These are phyloP conservation scores for Auricularia auricula-judae DNA, from an alignment of 768 basidiomycete genomes.

Conservation along the genomic window DNA sequence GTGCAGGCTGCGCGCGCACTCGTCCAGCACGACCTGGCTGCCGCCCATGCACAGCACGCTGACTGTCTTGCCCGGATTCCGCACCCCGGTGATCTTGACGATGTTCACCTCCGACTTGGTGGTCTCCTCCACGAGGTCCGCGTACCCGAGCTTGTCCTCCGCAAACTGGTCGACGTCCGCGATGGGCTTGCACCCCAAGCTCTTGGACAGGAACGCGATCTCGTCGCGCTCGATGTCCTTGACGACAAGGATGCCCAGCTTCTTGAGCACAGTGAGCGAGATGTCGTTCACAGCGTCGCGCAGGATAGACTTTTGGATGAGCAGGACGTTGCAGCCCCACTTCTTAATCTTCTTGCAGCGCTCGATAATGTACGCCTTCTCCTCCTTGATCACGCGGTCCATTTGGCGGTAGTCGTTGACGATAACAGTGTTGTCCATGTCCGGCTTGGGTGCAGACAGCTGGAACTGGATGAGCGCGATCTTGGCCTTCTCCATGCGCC, in stretches of 20 bases:
- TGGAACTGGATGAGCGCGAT: constrained; percentile 99
- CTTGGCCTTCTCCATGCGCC: constrained; percentile 95
- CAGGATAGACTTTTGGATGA: constrained; percentile 98
- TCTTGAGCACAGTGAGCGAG: constrained; percentile 93
- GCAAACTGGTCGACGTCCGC: constrained; percentile 97
- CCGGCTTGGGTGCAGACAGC: constrained; percentile 93
- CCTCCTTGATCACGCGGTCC: constrained; percentile 99
- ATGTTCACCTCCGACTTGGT: constrained; percentile 77
- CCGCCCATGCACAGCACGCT: constrained; percentile 90
- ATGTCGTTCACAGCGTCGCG: constrained; percentile 99
- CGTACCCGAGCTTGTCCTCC: constrained; percentile 94
- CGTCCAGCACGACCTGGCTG: constrained; percentile 89
- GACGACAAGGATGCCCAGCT: constrained; percentile 89
- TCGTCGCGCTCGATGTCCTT: constrained; percentile 99
- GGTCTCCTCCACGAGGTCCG: constrained; percentile 89
- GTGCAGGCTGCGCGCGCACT: constrained; percentile 93
- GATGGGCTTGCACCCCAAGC: constrained; percentile 88
- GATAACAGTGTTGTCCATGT: constrained; percentile 99
- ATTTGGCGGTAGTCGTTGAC: constrained; percentile 99
- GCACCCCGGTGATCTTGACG: constrained; percentile 89
- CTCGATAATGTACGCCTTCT: constrained; percentile 93
- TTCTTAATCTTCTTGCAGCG: constrained; percentile 99
- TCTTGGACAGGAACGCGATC: constrained; percentile 93
- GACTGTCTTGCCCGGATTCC: constrained; percentile 89
- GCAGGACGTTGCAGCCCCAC: constrained; percentile 96